Evolutionary conservation across 2,329 filamentous ascomycete genomes (phyloP), one percentile per base, ranked within the genome.

Genomic region (Exophiala mesophila): DNA sequence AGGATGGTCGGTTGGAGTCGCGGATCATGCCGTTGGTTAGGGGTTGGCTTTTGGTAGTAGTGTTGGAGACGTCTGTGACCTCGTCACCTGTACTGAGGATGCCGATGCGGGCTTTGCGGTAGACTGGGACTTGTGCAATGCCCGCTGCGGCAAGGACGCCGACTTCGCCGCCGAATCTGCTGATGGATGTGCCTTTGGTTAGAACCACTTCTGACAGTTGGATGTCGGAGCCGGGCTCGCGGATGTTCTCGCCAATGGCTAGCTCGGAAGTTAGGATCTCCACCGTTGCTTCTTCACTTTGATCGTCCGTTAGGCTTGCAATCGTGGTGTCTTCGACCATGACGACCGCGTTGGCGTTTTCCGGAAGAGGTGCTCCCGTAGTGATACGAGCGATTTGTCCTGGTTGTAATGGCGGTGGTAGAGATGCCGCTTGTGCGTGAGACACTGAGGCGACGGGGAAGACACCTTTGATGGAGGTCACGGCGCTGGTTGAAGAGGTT

Each of bases 261-360:
- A 96, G 79, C 6, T 78, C 78, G 19, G 82, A 80, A 0, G 87
- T 88, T 2, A 94, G 70, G 26, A 98, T 89, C 61, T 94, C 86
- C 2, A 98, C 77, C 48, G 88, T 84, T 36, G 82, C 82, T 63
- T 98, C 92, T 65, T 98, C 92, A 37, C 73, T 74, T 0, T 82
- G 85, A 54, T 94, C 86, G 2, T 28, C 37, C 4, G 53, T 53
- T 63, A 78, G 80, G 2, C 77, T 81, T 47, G 77, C 79, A 3
- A 98, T 70, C 1, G 82, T 67, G 0, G 92, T 98, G 58, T 96
- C 92, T 66, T 98, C 92, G 1, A 98, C 92, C 88, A 94, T 97
- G 34, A 96, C 83, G 4, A 98, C 89, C 0, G 90, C 83, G 18
- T 87, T 94, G 2, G 92, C 88, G 1, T 89, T 88, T 0, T 82